Evolutionary conservation across 2,329 filamentous ascomycete genomes (phyloP).

Genomic region (Curvularia spicifera): DNA sequence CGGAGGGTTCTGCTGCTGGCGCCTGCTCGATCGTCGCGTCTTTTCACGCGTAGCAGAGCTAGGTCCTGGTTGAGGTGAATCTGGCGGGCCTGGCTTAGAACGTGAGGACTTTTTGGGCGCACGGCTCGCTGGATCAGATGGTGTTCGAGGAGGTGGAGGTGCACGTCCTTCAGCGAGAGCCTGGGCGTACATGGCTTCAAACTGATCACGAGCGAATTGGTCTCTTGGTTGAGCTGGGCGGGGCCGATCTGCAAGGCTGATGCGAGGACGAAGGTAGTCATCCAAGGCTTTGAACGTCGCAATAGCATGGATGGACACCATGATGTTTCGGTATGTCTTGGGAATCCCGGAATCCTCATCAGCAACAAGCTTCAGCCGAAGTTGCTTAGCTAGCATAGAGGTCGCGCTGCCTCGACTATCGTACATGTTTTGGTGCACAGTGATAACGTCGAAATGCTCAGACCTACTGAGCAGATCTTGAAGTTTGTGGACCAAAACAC

Average conservation of each 20-base stretch:
- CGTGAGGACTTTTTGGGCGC: constrained; percentile 41
- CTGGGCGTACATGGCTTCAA: constrained; percentile 76
- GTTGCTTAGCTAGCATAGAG: constrained; percentile 95
- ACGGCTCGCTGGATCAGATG: constrained; percentile 42
- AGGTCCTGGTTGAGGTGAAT: constrained; percentile 55
- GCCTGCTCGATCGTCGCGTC: constrained; percentile 69
- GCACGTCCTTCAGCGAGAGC: constrained; percentile 61
- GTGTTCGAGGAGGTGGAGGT: constrained; percentile 47
- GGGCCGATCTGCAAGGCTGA: constrained; percentile 77
- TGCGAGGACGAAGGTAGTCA: constrained; percentile 91
- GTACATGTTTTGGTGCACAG: constrained; percentile 89
- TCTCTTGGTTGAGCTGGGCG: constrained; percentile 65
- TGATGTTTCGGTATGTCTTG: constrained; percentile 85
- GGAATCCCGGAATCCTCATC: constrained; percentile 93
- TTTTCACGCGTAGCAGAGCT: constrained; percentile 64
- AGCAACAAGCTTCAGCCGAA: constrained; percentile 85
- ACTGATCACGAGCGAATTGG: constrained; percentile 65
- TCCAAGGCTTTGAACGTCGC: constrained; percentile 97
- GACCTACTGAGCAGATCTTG: constrained; percentile 95
- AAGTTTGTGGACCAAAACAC: constrained; percentile 88
- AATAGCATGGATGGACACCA: constrained; percentile 98
- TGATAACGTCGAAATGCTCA: constrained; percentile 97
- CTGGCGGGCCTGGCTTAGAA: constrained; percentile 44
- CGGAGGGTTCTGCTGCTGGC: constrained; percentile 57
- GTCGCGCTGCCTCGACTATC: constrained; percentile 91